Base-by-base conservation (phyloP, 768 basidiomycete species). In the Cystobasidium ongulense region DNA sequence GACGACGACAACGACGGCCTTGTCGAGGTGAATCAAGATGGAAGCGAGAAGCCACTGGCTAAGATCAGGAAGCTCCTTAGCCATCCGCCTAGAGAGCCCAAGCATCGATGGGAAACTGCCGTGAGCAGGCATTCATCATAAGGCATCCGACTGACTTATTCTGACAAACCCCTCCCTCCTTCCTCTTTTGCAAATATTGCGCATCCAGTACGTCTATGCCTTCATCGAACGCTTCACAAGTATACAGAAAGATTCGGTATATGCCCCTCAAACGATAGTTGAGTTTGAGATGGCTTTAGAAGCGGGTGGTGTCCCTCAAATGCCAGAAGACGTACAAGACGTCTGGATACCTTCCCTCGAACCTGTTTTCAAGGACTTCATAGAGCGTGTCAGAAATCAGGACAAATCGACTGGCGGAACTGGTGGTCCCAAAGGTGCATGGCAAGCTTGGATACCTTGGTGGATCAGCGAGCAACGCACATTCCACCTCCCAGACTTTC, bases 21-120 rank as follows among this genome's bases (percentile, higher is more conserved):
- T 54, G 35, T 71, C 23, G 68, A 71, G 35, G 54, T 71, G 53
- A 71, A 71, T 46, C 13, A 36, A 13, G 68, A 71, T 54, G 68
- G 68, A 21, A 35, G 25, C 25, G 54, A 59, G 23, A 71, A 36
- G 53, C 27, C 68, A 5, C 31, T 35, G 5, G 18, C 27, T 18
- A 23, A 35, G 10, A 59, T 71, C 3, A 27, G 18, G 41, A 52
- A 71, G 54, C 68, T 71, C n/a, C 21, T 71, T 3, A 36, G n/a
- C 18, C 52, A 43, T 33, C 68, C 50, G 11, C 68, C 68, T n/a
- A 57, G 17, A 36, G 27, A 71, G 21, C 68, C 68, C 35, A 71
- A 71, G 38, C 53, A 71, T 61, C 52, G 68, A 10, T 71, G 68
- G 68, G 68, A 71, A 27, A 71, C 68, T 3, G 52, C 68, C 25